Conservation (phyloP, 805 yeast genomes). For the Wickerhamomyces mucosus region DNA sequence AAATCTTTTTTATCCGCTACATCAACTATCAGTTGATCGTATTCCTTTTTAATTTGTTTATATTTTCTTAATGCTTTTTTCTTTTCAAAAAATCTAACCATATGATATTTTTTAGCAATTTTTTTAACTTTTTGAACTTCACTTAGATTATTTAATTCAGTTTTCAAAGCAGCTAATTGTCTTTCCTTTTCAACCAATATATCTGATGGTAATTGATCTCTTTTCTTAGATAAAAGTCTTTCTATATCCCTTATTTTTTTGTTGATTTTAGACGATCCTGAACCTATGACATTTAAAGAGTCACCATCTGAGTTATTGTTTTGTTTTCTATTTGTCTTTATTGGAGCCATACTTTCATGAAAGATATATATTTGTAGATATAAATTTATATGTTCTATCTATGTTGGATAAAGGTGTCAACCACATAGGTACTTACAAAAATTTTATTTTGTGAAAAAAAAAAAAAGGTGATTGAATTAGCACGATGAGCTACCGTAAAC, state of each 20-base stretch:
- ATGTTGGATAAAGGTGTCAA: too few relatives aligned
- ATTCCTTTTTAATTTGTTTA: conserved; percentile 33
- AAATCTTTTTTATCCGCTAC: conserved; percentile 29
- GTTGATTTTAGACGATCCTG: conserved; percentile 49
- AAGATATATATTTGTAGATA: too few relatives aligned
- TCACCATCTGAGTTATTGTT: conserved; percentile 7
- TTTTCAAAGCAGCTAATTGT: conserved; percentile 53
- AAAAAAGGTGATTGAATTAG: too few relatives aligned
- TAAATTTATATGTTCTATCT: too few relatives aligned
- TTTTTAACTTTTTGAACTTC: conserved; percentile 35
- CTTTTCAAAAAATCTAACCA: conserved; percentile 86
- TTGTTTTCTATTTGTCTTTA: conserved; percentile 7
- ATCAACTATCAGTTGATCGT: conserved; percentile 18
- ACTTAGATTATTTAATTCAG: conserved; percentile 45
- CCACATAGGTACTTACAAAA: too few relatives aligned
- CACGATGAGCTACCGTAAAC: too few relatives aligned
- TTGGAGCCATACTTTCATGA: conserved; percentile 17
- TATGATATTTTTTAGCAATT: conserved; percentile 70
- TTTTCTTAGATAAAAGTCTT: conserved; percentile 47
- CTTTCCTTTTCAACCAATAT: conserved; percentile 65
- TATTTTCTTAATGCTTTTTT: conserved; percentile 74
- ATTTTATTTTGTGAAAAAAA: too few relatives aligned
- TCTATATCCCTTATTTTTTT: conserved; percentile 83
- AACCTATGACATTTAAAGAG: conserved; percentile 25
- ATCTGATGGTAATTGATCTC: conserved; percentile 53